phyloP scores from a whole-genome alignment of 306 rosid genomes.

The Cucurbita maxima region DNA sequence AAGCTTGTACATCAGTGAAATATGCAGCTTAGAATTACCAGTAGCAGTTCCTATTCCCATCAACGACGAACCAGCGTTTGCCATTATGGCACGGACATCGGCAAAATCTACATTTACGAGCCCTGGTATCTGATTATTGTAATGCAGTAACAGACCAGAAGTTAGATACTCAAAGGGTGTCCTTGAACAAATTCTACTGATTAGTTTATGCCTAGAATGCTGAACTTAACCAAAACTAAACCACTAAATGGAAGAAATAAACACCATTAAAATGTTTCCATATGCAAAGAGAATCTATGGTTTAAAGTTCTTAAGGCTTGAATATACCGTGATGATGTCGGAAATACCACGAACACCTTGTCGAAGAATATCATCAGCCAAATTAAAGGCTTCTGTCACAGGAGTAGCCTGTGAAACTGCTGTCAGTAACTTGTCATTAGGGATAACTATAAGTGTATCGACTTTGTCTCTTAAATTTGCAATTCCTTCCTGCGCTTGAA shows the following conservation, averaged over 20 bases:
- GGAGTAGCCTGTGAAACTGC: conserved; percentile 96
- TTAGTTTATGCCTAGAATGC: background rate
- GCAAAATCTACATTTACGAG: conserved; percentile 92
- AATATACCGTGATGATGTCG: conserved; percentile 81
- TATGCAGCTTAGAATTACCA: conserved; percentile 28
- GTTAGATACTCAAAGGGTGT: background rate
- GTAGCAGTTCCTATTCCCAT: conserved; percentile 96
- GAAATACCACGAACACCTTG: conserved; percentile 99
- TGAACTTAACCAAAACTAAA: background rate
- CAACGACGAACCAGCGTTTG: conserved; percentile 83
- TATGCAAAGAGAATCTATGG: background rate
- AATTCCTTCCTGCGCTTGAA: conserved; percentile 99
- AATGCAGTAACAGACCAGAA: background rate
- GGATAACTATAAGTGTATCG: conserved; percentile 93
- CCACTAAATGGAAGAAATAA: background rate
- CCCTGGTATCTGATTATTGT: conserved; percentile 58
- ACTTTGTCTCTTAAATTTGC: conserved; percentile 93
- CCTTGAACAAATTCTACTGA: background rate
- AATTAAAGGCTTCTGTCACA: conserved; percentile 94
- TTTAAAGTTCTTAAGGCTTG: background rate
- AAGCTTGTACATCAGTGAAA: background rate
- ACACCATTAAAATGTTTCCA: background rate
- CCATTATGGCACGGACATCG: conserved; percentile 92
- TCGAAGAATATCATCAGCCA: conserved; percentile 96
- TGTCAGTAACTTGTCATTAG: conserved; percentile 90